Conservation (phyloP, 2,329 filamentous ascomycete genomes). For the Cercospora canescens region DNA sequence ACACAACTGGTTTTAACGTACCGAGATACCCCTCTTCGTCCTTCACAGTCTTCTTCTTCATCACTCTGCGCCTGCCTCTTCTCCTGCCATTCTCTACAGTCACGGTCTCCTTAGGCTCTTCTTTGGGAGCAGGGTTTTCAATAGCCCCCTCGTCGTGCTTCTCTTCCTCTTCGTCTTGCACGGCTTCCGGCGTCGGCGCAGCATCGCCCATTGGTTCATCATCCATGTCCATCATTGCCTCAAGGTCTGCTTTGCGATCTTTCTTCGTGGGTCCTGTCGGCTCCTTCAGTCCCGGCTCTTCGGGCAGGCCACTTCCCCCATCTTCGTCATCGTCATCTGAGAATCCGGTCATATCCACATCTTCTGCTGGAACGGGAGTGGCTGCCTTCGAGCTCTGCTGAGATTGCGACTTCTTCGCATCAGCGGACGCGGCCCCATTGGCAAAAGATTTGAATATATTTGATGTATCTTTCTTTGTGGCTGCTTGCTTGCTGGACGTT, state of each 20-base stretch:
- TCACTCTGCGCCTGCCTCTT: slow-evolving; percentile 74
- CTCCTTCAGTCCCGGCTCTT: slow-evolving; percentile 17
- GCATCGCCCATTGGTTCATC: slow-evolving; percentile 32
- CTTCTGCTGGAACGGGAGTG: slow-evolving; percentile 35
- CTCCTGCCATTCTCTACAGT: slow-evolving; percentile 64
- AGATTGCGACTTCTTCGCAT: slow-evolving; percentile 50
- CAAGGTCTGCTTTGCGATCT: slow-evolving; percentile 65
- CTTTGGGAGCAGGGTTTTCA: slow-evolving; percentile 45
- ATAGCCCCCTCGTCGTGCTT: slow-evolving; percentile 57
- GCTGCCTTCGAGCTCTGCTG: slow-evolving; percentile 40
- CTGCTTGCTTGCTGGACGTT: slow-evolving; percentile 38
- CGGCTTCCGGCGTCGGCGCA: slow-evolving; percentile 19
- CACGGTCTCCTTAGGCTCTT: slow-evolving; percentile 47
- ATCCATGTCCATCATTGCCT: slow-evolving; percentile 74
- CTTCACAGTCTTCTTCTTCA: slow-evolving; percentile 83
- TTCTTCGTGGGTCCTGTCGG: slow-evolving; percentile 49
- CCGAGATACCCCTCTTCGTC: slow-evolving; percentile 89
- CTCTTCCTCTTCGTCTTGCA: slow-evolving; percentile 25
- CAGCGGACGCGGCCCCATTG: slow-evolving; percentile 43
- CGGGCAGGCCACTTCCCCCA: slow-evolving; percentile 16
- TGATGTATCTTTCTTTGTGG: slow-evolving; percentile 58
- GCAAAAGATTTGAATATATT: slow-evolving; percentile 80
- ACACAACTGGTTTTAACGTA: slow-evolving; percentile 44
- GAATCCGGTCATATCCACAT: slow-evolving; percentile 36
- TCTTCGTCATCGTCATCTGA: slow-evolving; percentile 57